Conservation (phyloP, 1,139 yeast species). For the Nematodospora anomalae region DNA sequence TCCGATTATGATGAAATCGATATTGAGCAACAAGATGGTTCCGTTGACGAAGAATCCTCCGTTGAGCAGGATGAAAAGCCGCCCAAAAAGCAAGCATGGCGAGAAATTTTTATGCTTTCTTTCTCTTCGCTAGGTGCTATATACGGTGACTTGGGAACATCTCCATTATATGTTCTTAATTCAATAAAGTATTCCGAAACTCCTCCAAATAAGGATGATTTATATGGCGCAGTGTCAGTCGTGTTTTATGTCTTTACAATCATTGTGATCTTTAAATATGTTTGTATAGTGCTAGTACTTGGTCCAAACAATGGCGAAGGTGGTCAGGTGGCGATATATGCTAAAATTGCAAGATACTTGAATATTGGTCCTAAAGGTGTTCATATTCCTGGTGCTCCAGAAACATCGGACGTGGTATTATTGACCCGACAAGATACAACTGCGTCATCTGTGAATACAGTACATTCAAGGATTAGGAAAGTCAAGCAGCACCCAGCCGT, state of each 20-base stretch:
- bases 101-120: slow-evolving; percentile 22
- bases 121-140: slow-evolving; percentile 54
- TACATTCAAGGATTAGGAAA: slow-evolving; percentile 15
- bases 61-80: slow-evolving; percentile 10
- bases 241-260: slow-evolving; percentile 57
- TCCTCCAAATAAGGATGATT: slow-evolving; percentile 36
- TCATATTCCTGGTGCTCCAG: slow-evolving; percentile 39
- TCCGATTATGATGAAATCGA: slow-evolving; percentile 5
- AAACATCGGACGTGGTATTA: slow-evolving; percentile 34
- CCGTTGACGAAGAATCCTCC: slow-evolving; percentile 6
- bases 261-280: slow-evolving; percentile 53
- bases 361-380: slow-evolving; percentile 51
- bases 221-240: slow-evolving; percentile 53
- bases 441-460: slow-evolving; percentile 22
- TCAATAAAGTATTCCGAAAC: slow-evolving; percentile 38
- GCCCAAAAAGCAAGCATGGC: slow-evolving; percentile 22
- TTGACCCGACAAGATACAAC: slow-evolving; percentile 44
- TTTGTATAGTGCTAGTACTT: slow-evolving; percentile 43
- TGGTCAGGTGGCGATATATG: slow-evolving; percentile 61
- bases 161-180: slow-evolving; percentile 55
- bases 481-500: slow-evolving; percentile 25
- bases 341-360: slow-evolving; percentile 51
- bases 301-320: slow-evolving; percentile 64
- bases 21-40: slow-evolving; percentile 4
- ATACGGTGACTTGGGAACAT: slow-evolving; percentile 63